Conservation (phyloP, 371 early-diverging fungal species). For the Mortierella sp. region DNA sequence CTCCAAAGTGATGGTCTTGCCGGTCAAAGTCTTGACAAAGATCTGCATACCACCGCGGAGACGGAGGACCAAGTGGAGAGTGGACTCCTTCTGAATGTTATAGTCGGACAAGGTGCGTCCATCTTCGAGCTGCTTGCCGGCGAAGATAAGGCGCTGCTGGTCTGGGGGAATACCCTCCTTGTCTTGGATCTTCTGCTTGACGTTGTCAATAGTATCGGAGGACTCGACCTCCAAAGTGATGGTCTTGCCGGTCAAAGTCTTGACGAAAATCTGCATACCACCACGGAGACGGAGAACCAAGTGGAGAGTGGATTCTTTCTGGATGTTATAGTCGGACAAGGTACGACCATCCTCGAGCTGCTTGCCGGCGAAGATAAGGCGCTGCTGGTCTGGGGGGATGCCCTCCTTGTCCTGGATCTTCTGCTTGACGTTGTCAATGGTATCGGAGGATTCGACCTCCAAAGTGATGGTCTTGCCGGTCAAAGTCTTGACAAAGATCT, state of each 20-base stretch:
- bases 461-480: slow-evolving; percentile 92
- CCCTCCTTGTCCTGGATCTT: too few species aligned
- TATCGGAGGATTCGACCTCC: too few species aligned
- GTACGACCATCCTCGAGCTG: slow-evolving; percentile 95
- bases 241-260: slow-evolving; percentile 98
- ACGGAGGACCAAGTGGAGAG: slow-evolving; percentile 92
- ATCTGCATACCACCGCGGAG: slow-evolving; percentile 93
- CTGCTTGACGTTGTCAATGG: too few species aligned
- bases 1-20: slow-evolving; percentile 98
- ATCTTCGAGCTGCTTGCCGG: slow-evolving; percentile 97
- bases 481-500: slow-evolving; percentile 96
- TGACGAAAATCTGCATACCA: too few species aligned
- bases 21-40: slow-evolving; percentile 98
- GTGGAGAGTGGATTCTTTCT: too few species aligned
- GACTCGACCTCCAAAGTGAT: slow-evolving; percentile 98
- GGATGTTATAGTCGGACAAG: slow-evolving; percentile 87
- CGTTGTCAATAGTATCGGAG: too few species aligned
- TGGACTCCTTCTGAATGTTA: too few species aligned
- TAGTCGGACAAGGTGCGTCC: slow-evolving; percentile 92
- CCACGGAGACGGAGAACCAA: too few species aligned
- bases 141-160: slow-evolving; percentile 98
- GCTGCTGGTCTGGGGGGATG: too few species aligned
- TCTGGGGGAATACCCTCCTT: slow-evolving; percentile 99
- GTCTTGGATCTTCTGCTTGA: slow-evolving; percentile 99
- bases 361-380: too few species aligned